Percentiles rank a stretch among this genome's conserved stretches.
Conservation (phyloP, 306 rosid genomes). For the Cucurbita pepo region DNA sequence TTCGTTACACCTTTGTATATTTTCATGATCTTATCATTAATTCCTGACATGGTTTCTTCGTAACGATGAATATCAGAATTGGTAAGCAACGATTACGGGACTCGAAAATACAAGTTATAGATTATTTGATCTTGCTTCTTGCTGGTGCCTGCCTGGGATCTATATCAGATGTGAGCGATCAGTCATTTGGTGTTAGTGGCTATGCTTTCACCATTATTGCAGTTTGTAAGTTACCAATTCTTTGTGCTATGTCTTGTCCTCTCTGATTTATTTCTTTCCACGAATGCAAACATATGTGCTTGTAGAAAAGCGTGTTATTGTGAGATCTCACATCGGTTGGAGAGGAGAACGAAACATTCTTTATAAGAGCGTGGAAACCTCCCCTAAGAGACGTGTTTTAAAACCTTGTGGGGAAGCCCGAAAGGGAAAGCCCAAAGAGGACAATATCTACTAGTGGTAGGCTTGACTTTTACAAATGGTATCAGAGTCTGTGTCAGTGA, state of each 20-base stretch:
- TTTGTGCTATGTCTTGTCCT: not conserved
- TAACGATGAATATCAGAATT: constrained; percentile 29
- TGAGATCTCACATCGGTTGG: too few species aligned
- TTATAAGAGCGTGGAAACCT: too few species aligned
- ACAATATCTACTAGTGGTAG: too few species aligned
- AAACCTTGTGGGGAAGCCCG: too few species aligned
- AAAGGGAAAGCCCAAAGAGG: too few species aligned
- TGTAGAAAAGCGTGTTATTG: not conserved
- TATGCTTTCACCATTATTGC: constrained; percentile 81
- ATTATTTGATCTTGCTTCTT: constrained; percentile 76
- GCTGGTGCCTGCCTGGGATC: constrained; percentile 98
- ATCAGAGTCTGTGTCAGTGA: too few species aligned
- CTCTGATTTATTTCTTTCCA: not conserved
- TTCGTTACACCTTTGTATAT: not conserved
- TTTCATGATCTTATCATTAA: not conserved
- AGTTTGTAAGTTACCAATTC: constrained; percentile 52
- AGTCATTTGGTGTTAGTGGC: constrained; percentile 57
- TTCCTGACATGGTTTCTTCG: not conserved
- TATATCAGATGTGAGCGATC: constrained; percentile 45
- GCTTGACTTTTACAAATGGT: too few species aligned
- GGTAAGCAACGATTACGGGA: constrained; percentile 85
- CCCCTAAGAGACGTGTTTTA: too few species aligned
- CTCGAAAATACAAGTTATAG: constrained; percentile 68
- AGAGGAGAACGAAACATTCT: too few species aligned
- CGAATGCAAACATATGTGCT: not conserved